phyloP scores from a whole-genome alignment of 495 filamentous ascomycete genomes.

The Lasiosphaeria ovina region DNA sequence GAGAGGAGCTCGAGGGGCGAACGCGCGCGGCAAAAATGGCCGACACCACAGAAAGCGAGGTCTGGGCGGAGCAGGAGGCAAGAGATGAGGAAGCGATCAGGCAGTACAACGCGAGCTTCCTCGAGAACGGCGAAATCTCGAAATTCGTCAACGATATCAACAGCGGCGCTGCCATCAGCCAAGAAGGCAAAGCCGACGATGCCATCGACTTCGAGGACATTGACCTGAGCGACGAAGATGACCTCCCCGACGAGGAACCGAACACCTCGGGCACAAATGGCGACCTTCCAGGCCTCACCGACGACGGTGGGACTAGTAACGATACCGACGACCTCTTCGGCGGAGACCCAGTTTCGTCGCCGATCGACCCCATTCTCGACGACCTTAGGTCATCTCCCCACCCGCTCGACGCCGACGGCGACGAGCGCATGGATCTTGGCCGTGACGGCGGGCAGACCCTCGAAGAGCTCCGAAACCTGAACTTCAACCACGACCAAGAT shows the following conservation, averaged over 20 bases:
- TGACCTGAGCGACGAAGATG: conserved; percentile 67
- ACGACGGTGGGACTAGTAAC: conserved; percentile 47
- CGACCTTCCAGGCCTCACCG: conserved; percentile 47
- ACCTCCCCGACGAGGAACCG: conserved; percentile 47
- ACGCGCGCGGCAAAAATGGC: conserved; percentile 21
- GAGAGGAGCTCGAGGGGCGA: conserved; percentile 21
- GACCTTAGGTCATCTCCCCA: conserved; percentile 34
- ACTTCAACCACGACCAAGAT: conserved; percentile 44
- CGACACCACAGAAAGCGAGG: conserved; percentile 19
- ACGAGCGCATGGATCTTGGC: conserved; percentile 28
- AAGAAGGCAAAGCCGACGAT: conserved; percentile 42
- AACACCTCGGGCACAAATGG: conserved; percentile 30
- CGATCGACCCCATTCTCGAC: conserved; percentile 30
- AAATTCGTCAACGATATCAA: conserved; percentile 25
- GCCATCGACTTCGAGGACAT: conserved; percentile 82
- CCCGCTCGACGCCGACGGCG: conserved; percentile 30
- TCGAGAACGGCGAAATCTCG: conserved; percentile 8
- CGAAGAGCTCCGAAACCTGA: conserved; percentile 37
- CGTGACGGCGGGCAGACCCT: conserved; percentile 20
- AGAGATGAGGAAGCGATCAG: conserved; percentile 27
- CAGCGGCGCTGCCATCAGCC: conserved; percentile 31
- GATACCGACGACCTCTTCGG: conserved; percentile 54
- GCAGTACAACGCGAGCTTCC: conserved; percentile 16
- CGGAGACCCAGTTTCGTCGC: conserved; percentile 36
- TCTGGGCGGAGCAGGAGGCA: conserved; percentile 28